Base-by-base conservation (phyloP, 1,284 basidiomycete genomes). In the Lentinula novae-zelandiae region DNA sequence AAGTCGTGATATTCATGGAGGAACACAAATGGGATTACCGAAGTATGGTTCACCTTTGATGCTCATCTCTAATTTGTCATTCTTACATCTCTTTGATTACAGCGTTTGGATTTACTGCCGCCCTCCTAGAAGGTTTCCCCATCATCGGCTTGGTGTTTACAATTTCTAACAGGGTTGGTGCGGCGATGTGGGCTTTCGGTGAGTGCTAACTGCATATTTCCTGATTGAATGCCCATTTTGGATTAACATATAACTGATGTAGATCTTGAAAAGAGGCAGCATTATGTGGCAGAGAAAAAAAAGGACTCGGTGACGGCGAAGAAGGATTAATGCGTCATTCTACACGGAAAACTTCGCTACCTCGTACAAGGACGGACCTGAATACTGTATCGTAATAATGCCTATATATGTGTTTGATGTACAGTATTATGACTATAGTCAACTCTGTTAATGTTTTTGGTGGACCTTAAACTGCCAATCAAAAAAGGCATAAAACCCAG, bases 121-220 rank as follows among this genome's bases (percentile, higher is more conserved):
- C 90, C 0, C 72, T 95, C 5, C 76, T 94, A 0, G 93, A 95
- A 74, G 81, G 82, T 3, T 72, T 94, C 0, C 93, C 93, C 0
- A 81, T 95, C 61, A 68, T 93, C 15, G 93, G 93, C 0, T 74
- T 95, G 2, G 73, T 89, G 7, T 93, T 95, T 70, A 89, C 87
- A 0, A 78, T 96, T 34, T 93, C 92, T 0, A 95, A 95, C 70
- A 80, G 91, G 10, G 83, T 95, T 33, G 93, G 93, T 2, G 91
- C 92, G 1, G 92, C 92, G 1, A 95, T 96, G 93, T 95, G 92
- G 92, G 89, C 90, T 6, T 84, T 89, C 67, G 91, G 89, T 90
- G 67, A 22, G 82, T 74, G 40, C 44, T 46, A 5, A 46, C n/a
- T 8, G 34, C 64, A 48, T 20, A 13, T 55, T 15, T 53, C 49